Percentiles rank a stretch among this genome's conserved stretches.
Evolutionary conservation across 2,329 filamentous ascomycete genomes (phyloP).

Genomic region (Periconia macrospinosa): DNA sequence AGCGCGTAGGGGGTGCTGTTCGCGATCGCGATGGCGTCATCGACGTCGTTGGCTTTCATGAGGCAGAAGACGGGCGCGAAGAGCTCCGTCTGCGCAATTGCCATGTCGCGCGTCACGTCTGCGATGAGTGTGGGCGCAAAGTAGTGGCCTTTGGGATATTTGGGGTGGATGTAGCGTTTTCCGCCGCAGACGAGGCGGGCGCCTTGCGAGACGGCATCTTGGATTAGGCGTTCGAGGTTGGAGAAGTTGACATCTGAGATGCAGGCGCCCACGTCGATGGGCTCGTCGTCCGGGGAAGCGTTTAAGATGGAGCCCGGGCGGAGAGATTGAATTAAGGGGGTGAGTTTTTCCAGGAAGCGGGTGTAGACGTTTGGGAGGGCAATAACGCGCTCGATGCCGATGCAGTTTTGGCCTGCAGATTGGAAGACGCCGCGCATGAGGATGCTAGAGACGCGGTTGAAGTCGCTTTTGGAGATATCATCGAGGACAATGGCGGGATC

Average conservation of each 20-base stretch:
- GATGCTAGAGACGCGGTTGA: constrained; percentile 75
- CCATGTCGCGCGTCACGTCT: constrained; percentile 86
- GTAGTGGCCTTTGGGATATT: constrained; percentile 80
- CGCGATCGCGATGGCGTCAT: constrained; percentile 73
- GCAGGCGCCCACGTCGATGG: constrained; percentile 83
- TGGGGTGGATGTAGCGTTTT: constrained; percentile 69
- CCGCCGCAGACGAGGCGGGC: constrained; percentile 83
- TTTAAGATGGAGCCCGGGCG: constrained; percentile 72
- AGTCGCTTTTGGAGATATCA: constrained; percentile 64
- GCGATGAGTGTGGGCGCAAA: constrained; percentile 88
- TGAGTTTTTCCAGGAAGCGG: constrained; percentile 68
- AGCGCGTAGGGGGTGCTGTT: constrained; percentile 86
- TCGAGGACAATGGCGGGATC: constrained; percentile 90
- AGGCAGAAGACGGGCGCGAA: constrained; percentile 90
- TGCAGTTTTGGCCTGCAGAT: constrained; percentile 94
- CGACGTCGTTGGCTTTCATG: constrained; percentile 70
- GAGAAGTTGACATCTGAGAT: constrained; percentile 78
- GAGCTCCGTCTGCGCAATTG: constrained; percentile 85
- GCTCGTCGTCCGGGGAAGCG: constrained; percentile 39
- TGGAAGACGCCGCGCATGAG: constrained; percentile 94
- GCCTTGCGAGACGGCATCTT: constrained; percentile 75
- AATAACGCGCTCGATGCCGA: constrained; percentile 92
- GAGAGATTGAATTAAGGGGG: constrained; percentile 72
- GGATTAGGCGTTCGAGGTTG: constrained; percentile 74
- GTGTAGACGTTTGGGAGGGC: constrained; percentile 77